A percentile compares a stretch with the other conserved stretches of the same genome.
phyloP scores from a whole-genome alignment of 1,284 basidiomycete genomes.

The Schizophyllum amplum region DNA sequence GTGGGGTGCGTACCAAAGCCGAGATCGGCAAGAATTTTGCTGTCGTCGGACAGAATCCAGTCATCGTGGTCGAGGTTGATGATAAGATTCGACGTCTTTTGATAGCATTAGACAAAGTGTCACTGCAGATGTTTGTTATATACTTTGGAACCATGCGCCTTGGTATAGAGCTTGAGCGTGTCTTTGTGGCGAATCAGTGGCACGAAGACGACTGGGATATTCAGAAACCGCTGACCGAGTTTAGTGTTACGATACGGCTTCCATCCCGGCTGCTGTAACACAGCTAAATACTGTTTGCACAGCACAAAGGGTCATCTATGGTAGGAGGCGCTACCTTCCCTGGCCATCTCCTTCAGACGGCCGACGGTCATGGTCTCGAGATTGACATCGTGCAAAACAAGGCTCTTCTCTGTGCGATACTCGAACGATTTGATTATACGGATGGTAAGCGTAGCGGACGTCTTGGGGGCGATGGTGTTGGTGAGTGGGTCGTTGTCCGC shows the following conservation, averaged over 20 bases:
- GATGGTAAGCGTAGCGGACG: constrained; percentile 78
- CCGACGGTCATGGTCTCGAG: constrained; percentile 73
- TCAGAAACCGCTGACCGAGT: constrained; percentile 45
- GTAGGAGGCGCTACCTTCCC: constrained; percentile 41
- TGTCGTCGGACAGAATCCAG: constrained; percentile 75
- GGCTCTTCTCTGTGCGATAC: constrained; percentile 83
- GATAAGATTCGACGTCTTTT: constrained; percentile 93
- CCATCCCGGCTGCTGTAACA: constrained; percentile 72
- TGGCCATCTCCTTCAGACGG: constrained; percentile 63
- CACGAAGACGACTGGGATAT: not conserved
- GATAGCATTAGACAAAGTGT: too few species aligned
- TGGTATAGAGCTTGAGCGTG: constrained; percentile 90
- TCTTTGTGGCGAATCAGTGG: constrained; percentile 36
- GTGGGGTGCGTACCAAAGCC: constrained; percentile 59
- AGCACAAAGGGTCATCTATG: not conserved
- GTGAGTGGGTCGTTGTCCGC: constrained; percentile 27
- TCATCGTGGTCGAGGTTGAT: constrained; percentile 94
- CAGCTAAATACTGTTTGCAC: constrained; percentile 32
- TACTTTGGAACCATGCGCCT: constrained; percentile 92
- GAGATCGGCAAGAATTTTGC: constrained; percentile 51
- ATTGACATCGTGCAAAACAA: constrained; percentile 80
- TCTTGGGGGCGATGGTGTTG: constrained; percentile 59
- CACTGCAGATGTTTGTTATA: too few species aligned
- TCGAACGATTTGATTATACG: constrained; percentile 94
- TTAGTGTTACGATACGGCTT: constrained; percentile 73